Conservation (phyloP, 2,329 filamentous ascomycete species). For the Aspergillus sp. region DNA sequence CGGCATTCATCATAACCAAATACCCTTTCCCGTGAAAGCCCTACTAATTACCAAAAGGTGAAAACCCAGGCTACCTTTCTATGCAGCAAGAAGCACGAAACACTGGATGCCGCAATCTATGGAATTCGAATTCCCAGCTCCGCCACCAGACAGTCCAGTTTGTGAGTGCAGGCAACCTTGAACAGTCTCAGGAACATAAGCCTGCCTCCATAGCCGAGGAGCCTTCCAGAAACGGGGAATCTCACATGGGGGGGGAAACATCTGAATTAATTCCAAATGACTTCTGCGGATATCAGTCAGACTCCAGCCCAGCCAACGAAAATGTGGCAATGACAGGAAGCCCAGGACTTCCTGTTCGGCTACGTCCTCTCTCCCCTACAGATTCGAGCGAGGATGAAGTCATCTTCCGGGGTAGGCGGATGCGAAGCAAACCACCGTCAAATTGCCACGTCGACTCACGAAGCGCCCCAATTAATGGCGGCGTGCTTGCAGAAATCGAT, state of each 20-base stretch:
- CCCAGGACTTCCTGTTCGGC: constrained; percentile 27
- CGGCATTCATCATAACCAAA: background rate
- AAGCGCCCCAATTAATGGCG: background rate
- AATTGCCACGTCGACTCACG: background rate
- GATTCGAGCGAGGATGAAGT: constrained; percentile 68
- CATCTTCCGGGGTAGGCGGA: constrained; percentile 38
- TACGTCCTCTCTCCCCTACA: constrained; percentile 41
- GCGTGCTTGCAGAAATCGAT: background rate
- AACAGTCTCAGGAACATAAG: constrained; percentile 30
- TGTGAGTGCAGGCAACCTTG: constrained; percentile 57
- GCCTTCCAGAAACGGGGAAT: background rate
- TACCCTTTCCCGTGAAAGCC: background rate
- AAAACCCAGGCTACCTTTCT: constrained; percentile 34
- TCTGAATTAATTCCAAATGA: background rate
- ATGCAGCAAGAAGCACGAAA: constrained; percentile 61
- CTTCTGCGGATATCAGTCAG: constrained; percentile 9
- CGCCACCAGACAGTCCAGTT: constrained; percentile 59
- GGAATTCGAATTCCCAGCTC: constrained; percentile 51
- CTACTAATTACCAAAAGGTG: constrained; percentile 16
- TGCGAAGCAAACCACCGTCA: constrained; percentile 21
- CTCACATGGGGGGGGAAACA: background rate
- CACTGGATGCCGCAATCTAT: constrained; percentile 52
- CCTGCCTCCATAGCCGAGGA: background rate
- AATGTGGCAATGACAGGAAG: background rate
- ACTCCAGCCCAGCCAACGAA: background rate